Evolutionary conservation across 352 stramenopile species (phyloP).

Genomic region (Phytopythium kandeliae): DNA sequence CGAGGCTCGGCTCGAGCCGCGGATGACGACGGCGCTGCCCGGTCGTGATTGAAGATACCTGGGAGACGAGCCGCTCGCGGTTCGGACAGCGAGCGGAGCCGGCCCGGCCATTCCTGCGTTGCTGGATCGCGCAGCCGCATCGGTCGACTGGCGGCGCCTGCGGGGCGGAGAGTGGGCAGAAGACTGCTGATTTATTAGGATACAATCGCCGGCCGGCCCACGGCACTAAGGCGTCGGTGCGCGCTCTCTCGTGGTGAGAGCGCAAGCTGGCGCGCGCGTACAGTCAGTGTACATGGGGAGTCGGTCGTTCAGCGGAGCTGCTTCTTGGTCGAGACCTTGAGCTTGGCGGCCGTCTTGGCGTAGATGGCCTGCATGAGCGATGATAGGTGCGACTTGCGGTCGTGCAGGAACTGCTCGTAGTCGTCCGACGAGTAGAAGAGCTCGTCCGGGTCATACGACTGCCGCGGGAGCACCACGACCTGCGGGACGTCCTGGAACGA

Average conservation of each 20-base stretch:
- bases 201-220: too few species aligned
- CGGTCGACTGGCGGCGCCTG: neutral
- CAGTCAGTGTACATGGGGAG: too few species aligned
- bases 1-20: too few species aligned
- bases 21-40: too few species aligned
- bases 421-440: slow-evolving; percentile 52
- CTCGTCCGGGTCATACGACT: slow-evolving; percentile 42
- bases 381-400: slow-evolving; percentile 34
- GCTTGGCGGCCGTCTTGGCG: slow-evolving; percentile 47
- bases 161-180: neutral
- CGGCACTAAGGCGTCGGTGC: too few species aligned
- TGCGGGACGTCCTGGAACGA: slow-evolving; percentile 47
- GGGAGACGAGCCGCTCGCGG: neutral
- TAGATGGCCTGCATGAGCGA: slow-evolving; percentile 48
- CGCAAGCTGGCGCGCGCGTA: too few species aligned
- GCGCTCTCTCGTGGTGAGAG: too few species aligned
- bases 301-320: slow-evolving; percentile 17
- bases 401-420: slow-evolving; percentile 54
- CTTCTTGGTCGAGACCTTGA: slow-evolving; percentile 39
- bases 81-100: too few species aligned
- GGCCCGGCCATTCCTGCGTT: too few species aligned
- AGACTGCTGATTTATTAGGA: slow-evolving; percentile 1
- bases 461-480: slow-evolving; percentile 34
- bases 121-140: too few species aligned
- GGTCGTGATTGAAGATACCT: neutral